phyloP scores from a whole-genome alignment of 2,329 filamentous ascomycete genomes.

The Ophiostoma sp. region DNA sequence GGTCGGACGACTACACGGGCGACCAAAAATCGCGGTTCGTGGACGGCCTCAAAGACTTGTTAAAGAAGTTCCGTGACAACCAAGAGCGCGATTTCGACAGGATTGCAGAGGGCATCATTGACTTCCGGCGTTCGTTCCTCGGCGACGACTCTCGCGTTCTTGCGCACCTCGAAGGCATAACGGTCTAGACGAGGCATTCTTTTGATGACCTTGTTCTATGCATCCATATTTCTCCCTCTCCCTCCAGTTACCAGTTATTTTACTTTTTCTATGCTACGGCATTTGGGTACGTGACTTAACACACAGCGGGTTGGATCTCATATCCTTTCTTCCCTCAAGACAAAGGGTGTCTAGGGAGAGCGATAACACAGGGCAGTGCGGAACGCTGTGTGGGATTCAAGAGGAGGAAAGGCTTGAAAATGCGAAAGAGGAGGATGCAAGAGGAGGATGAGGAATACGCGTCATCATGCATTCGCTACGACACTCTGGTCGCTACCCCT shows the following conservation, averaged over 20 bases:
- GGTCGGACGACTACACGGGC: constrained; percentile 62
- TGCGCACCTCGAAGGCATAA: constrained; percentile 41
- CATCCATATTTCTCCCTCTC: background rate
- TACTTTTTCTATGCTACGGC: constrained; percentile 2
- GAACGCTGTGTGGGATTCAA: background rate
- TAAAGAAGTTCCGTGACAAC: constrained; percentile 59
- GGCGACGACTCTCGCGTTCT: constrained; percentile 65
- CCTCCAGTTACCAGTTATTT: background rate
- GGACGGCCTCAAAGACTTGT: constrained; percentile 60
- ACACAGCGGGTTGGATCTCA: background rate
- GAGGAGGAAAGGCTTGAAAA: background rate
- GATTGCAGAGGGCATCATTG: constrained; percentile 67
- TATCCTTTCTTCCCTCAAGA: background rate
- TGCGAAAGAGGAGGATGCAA: background rate
- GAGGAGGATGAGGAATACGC: constrained; percentile 1
- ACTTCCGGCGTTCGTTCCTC: constrained; percentile 65
- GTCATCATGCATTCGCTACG: background rate
- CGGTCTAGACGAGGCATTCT: constrained; percentile 19
- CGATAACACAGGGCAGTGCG: background rate
- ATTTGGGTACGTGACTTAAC: constrained; percentile 1
- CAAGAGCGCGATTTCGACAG: constrained; percentile 65
- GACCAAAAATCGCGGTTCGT: constrained; percentile 64
- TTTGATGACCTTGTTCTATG: background rate
- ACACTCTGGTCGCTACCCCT: background rate
- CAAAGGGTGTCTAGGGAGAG: background rate